Conservation (phyloP, 1,139 yeast genomes). For the Trichomonascaceae sp. region DNA sequence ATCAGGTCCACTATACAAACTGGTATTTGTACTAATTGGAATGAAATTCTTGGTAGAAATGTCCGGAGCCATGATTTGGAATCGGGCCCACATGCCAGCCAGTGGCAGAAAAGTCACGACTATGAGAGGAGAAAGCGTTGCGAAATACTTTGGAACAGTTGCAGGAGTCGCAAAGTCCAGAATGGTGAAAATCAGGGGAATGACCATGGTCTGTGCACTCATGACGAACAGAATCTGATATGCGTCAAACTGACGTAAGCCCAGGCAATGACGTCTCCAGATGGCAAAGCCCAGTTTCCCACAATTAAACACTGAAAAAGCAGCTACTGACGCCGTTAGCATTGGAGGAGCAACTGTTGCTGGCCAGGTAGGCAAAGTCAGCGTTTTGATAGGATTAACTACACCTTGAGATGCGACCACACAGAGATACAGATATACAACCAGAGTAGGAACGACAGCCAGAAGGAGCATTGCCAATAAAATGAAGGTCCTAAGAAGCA, state of each 20-base stretch:
- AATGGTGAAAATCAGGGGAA: slow-evolving; percentile 67
- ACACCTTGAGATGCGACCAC: slow-evolving; percentile 33
- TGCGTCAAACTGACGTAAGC: slow-evolving; percentile 74
- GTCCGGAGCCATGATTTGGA: slow-evolving; percentile 14
- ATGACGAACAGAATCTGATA: slow-evolving; percentile 74
- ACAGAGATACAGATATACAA: slow-evolving; percentile 46
- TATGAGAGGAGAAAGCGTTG: slow-evolving; percentile 39
- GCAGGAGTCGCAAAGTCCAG: slow-evolving; percentile 33
- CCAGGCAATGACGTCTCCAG: slow-evolving; percentile 64
- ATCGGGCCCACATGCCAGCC: slow-evolving; percentile 77
- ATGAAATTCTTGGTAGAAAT: neutral
- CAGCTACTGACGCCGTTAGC: slow-evolving; percentile 61
- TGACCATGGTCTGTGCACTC: slow-evolving; percentile 73
- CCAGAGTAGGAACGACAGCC: slow-evolving; percentile 31
- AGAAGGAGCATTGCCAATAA: slow-evolving; percentile 13
- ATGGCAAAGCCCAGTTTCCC: slow-evolving; percentile 62
- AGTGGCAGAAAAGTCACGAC: slow-evolving; percentile 70
- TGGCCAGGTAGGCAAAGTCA: slow-evolving; percentile 20
- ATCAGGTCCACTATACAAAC: neutral
- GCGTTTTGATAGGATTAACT: slow-evolving; percentile 20
- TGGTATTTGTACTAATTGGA: neutral
- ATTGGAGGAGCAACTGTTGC: slow-evolving; percentile 41
- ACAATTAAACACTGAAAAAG: slow-evolving; percentile 54
- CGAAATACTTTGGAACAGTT: slow-evolving; percentile 29
- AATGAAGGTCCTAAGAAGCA: slow-evolving; percentile 9